Conservation (phyloP, 345 rosid species). For the Eucalyptus tenuipes region DNA sequence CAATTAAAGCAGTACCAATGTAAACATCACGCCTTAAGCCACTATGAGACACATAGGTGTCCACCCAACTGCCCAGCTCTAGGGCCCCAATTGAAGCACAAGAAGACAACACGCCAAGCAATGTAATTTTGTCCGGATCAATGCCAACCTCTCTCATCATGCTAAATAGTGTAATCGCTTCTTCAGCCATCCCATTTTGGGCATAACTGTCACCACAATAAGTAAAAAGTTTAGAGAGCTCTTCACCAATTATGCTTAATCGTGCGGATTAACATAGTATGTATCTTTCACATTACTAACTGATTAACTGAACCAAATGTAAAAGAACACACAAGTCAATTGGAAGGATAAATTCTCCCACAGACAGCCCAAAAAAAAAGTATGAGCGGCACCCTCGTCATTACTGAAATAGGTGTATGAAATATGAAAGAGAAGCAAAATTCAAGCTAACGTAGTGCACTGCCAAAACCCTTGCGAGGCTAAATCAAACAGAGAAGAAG, state of each 20-base stretch:
- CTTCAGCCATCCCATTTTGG: constrained; percentile 68
- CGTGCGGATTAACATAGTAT: not conserved
- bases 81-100: constrained; percentile 76
- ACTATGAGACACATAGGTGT: constrained; percentile 27
- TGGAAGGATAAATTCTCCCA: not conserved
- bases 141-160: constrained; percentile 34
- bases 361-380: not conserved
- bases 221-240: not conserved
- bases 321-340: not conserved
- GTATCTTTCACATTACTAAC: not conserved
- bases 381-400: not conserved
- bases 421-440: not conserved
- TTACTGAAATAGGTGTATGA: not conserved
- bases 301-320: not conserved
- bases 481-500: not conserved
- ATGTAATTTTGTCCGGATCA: constrained; percentile 39
- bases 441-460: not conserved
- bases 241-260: not conserved
- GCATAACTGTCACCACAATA: constrained; percentile 39
- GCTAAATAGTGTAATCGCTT: constrained; percentile 50
- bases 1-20: constrained; percentile 67
- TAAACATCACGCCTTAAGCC: constrained; percentile 40
- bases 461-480: not conserved
- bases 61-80: constrained; percentile 60
- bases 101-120: constrained; percentile 54